A percentile compares a stretch with the other conserved stretches of the same genome.
These are phyloP conservation scores for Pilatotrama ljubarskyi DNA, from an alignment of 768 basidiomycete genomes.

Conservation along the genomic window DNA sequence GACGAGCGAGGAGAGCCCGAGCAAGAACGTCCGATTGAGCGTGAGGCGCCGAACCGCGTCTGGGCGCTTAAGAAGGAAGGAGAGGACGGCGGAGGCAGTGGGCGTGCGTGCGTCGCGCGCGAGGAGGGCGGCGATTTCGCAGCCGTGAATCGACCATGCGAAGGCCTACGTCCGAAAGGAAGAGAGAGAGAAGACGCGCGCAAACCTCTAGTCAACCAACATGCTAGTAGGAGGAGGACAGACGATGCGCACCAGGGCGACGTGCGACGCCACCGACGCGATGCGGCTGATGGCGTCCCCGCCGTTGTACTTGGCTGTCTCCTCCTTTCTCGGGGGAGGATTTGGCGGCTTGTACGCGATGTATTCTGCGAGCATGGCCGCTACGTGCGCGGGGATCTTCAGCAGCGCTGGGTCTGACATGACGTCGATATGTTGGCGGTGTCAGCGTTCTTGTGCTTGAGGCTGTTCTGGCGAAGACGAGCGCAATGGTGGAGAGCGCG, in stretches of 20 bases:
- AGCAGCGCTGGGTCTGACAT: neutral
- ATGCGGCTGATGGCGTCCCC: neutral
- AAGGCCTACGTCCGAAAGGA: neutral
- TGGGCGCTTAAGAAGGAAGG: too few species aligned
- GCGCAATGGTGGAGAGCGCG: too few species aligned
- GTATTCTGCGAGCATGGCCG: conserved; percentile 5
- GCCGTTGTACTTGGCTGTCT: neutral
- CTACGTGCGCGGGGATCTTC: neutral
- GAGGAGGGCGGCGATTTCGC: neutral
- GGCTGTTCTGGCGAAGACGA: too few species aligned
- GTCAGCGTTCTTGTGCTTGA: too few species aligned
- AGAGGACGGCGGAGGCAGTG: neutral
- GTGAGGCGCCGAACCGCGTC: too few species aligned
- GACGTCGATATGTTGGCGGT: too few species aligned
- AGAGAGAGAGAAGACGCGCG: too few species aligned
- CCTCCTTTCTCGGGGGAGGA: conserved; percentile 4
- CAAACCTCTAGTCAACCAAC: too few species aligned
- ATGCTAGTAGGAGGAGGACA: too few species aligned
- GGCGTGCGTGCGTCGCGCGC: neutral
- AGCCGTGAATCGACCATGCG: neutral
- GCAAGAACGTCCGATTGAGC: too few species aligned
- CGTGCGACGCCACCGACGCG: neutral
- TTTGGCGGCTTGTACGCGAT: conserved; percentile 1
- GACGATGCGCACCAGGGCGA: neutral
- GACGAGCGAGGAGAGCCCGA: neutral